A percentile compares a stretch with the other conserved stretches of the same genome.
phyloP scores from a whole-genome alignment of 1,284 basidiomycete species.

The Leccinum fallax region DNA sequence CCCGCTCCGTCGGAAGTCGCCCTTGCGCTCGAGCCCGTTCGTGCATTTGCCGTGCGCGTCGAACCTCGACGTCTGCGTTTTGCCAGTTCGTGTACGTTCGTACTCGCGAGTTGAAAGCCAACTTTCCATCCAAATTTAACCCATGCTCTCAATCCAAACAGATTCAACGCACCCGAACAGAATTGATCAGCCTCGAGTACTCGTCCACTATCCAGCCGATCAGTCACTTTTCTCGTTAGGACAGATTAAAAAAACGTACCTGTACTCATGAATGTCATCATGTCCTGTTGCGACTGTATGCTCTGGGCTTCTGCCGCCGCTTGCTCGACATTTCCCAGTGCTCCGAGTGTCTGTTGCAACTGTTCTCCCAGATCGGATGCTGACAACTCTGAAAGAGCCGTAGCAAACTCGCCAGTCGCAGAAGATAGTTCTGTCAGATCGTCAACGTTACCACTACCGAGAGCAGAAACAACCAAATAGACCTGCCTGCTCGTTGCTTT shows the following conservation, averaged over 20 bases:
- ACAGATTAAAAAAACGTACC: slow-evolving; percentile 41
- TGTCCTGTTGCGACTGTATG: slow-evolving; percentile 77
- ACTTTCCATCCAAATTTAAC: slow-evolving; percentile 41
- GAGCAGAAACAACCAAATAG: not conserved
- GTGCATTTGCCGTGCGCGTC: slow-evolving; percentile 72
- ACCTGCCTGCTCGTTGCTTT: slow-evolving; percentile 73
- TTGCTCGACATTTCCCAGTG: slow-evolving; percentile 73
- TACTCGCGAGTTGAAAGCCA: slow-evolving; percentile 86
- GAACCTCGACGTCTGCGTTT: slow-evolving; percentile 73
- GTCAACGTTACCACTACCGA: not conserved
- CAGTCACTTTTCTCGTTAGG: slow-evolving; percentile 10
- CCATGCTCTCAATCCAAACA: not conserved
- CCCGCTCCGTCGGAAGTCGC: slow-evolving; percentile 63
- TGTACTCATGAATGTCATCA: slow-evolving; percentile 76
- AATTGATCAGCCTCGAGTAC: slow-evolving; percentile 89
- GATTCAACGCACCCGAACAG: slow-evolving; percentile 66
- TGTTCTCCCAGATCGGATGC: slow-evolving; percentile 76
- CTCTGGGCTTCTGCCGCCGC: slow-evolving; percentile 72
- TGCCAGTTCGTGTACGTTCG: slow-evolving; percentile 85
- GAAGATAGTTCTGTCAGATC: slow-evolving; percentile 61
- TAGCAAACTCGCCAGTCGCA: slow-evolving; percentile 73
- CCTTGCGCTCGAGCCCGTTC: slow-evolving; percentile 82
- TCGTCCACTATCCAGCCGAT: slow-evolving; percentile 66
- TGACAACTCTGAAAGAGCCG: slow-evolving; percentile 65
- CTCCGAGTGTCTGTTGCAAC: slow-evolving; percentile 66